Percentiles rank a stretch among this genome's conserved stretches.
Conservation (phyloP, 768 basidiomycete genomes). For the Neoboletus brunneissimus region DNA sequence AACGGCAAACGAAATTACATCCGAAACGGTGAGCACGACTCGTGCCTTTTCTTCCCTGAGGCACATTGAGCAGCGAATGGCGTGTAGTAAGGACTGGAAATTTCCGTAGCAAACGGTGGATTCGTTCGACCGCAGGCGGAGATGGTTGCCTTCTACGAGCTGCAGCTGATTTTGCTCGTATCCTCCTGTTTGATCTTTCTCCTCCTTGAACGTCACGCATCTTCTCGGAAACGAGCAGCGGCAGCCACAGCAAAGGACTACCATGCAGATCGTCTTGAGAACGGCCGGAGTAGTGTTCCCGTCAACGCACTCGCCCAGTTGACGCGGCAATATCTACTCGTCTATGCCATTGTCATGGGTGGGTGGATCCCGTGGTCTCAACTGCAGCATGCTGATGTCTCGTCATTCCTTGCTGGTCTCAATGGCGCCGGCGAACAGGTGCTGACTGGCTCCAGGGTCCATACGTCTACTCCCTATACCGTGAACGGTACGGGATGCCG, state of each 20-base stretch:
- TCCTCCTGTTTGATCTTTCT: constrained; percentile 36
- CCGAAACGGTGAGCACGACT: constrained; percentile 7
- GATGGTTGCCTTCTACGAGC: constrained; percentile 40
- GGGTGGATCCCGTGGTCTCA: constrained; percentile 15
- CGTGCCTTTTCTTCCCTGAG: neutral
- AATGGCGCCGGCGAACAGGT: constrained; percentile 35
- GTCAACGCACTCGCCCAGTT: constrained; percentile 30
- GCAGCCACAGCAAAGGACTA: constrained; percentile 24
- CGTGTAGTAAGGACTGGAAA: neutral
- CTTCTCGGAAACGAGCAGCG: constrained; percentile 13
- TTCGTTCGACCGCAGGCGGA: constrained; percentile 6
- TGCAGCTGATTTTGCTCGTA: constrained; percentile 37
- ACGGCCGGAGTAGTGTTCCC: constrained; percentile 25
- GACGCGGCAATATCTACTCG: constrained; percentile 55
- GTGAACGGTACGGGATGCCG: constrained; percentile 61
- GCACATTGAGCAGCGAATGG: neutral
- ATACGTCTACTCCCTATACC: constrained; percentile 73
- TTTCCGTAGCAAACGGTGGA: neutral
- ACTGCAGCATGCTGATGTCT: neutral
- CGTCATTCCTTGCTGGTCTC: neutral
- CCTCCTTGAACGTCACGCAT: constrained; percentile 31
- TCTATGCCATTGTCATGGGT: constrained; percentile 78
- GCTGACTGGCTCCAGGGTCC: constrained; percentile 82
- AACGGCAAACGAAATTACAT: neutral
- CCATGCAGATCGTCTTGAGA: constrained; percentile 29